A percentile compares a stretch with the other conserved stretches of the same genome.
These are phyloP conservation scores for Erythrobasidium hasegawianum DNA, from an alignment of 1,284 basidiomycete species.

Conservation along the genomic window DNA sequence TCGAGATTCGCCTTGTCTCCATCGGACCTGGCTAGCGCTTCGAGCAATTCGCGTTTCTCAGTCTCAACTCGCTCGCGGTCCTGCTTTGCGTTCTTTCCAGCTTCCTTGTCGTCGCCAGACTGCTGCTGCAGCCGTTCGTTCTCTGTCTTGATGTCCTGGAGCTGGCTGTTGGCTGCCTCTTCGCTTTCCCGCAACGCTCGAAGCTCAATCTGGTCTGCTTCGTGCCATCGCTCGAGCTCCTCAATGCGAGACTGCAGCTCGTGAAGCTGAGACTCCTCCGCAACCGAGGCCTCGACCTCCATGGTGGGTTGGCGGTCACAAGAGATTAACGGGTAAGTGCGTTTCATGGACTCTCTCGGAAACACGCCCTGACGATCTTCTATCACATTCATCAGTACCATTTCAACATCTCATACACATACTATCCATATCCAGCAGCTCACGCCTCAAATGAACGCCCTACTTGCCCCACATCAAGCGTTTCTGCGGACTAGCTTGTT, in stretches of 20 bases:
- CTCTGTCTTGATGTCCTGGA: constrained; percentile 71
- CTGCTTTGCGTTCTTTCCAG: constrained; percentile 65
- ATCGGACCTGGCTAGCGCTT: constrained; percentile 42
- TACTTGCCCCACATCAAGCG: too few relatives aligned
- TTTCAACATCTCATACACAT: too few relatives aligned
- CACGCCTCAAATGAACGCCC: too few relatives aligned
- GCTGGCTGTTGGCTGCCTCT: constrained; percentile 63
- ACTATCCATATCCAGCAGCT: too few relatives aligned
- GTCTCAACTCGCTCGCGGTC: constrained; percentile 68
- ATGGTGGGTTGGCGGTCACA: constrained; percentile 34
- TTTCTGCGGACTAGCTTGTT: too few relatives aligned
- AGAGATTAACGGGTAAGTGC: not conserved
- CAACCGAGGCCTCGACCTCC: constrained; percentile 8
- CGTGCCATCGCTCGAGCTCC: constrained; percentile 29
- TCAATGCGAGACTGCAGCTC: constrained; percentile 34
- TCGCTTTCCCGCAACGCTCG: constrained; percentile 59
- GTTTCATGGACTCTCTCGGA: too few relatives aligned
- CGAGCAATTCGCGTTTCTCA: constrained; percentile 56
- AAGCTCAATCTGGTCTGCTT: constrained; percentile 50
- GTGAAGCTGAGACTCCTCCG: constrained; percentile 15
- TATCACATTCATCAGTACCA: too few relatives aligned
- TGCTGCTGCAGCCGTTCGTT: constrained; percentile 65
- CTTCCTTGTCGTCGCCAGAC: constrained; percentile 57
- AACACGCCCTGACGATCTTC: too few relatives aligned
- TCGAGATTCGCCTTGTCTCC: constrained; percentile 48